Conservation (phyloP, 2,329 filamentous ascomycete species). For the Emergomyces orientalis region DNA sequence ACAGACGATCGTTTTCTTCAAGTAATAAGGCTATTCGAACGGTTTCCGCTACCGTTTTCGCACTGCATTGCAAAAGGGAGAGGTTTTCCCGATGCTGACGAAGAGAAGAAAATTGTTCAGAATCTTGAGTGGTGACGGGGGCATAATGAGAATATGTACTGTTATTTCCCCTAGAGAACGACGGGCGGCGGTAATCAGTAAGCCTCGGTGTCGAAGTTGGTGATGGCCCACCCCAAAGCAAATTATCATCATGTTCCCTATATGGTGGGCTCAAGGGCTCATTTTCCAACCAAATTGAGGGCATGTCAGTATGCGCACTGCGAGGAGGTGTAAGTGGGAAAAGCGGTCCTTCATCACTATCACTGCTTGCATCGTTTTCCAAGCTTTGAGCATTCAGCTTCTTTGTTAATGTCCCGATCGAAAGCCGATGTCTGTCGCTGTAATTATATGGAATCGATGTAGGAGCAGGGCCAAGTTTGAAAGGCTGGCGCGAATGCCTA, state of each 20-base stretch:
- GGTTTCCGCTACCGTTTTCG: conserved; percentile 27
- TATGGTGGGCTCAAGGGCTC: conserved; percentile 1
- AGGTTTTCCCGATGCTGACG: conserved; percentile 33
- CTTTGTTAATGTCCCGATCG: conserved; percentile 32
- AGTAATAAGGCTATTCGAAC: conserved; percentile 29
- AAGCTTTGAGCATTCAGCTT: conserved; percentile 35
- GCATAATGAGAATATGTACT: background rate
- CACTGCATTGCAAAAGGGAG: conserved; percentile 32
- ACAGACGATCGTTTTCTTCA: conserved; percentile 17
- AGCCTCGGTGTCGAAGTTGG: conserved; percentile 9
- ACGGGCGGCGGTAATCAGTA: background rate
- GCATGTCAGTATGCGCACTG: conserved; percentile 16
- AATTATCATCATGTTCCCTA: background rate
- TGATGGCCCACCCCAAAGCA: background rate
- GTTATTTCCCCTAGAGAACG: background rate
- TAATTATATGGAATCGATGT: conserved; percentile 38
- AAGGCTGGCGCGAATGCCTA: conserved; percentile 27
- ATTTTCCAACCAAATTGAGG: conserved; percentile 11
- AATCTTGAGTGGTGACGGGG: conserved; percentile 11
- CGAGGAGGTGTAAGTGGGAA: conserved; percentile 18
- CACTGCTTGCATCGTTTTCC: conserved; percentile 19
- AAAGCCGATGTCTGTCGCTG: conserved; percentile 29
- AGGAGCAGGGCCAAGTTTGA: conserved; percentile 31
- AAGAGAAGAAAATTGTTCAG: conserved; percentile 18
- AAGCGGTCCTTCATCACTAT: conserved; percentile 16